These are phyloP conservation scores for Beta corolliflora DNA, from an alignment of 179 eudicot species.

Conservation along the genomic window DNA sequence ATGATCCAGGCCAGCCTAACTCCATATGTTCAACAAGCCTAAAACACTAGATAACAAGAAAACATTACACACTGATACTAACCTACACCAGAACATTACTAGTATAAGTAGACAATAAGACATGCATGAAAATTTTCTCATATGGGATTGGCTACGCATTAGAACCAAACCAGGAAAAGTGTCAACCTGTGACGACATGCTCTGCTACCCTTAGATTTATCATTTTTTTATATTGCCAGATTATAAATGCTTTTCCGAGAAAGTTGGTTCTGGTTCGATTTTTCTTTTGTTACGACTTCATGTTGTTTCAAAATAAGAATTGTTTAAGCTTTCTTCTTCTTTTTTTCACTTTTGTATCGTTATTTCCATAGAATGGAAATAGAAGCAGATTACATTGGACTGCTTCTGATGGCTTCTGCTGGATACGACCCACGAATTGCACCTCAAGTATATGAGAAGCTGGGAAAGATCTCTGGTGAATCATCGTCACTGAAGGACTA, in stretches of 20 bases:
- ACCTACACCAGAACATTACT: too few relatives aligned
- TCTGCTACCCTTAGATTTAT: not conserved
- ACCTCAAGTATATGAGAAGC: slow-evolving; percentile 85
- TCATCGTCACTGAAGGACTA: slow-evolving; percentile 55
- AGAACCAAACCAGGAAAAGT: too few relatives aligned
- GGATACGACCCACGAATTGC: slow-evolving; percentile 90
- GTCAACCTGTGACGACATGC: too few relatives aligned
- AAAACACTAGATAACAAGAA: too few relatives aligned
- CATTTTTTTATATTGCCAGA: not conserved
- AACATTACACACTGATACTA: too few relatives aligned
- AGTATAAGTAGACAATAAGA: too few relatives aligned
- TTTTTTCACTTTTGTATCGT: not conserved
- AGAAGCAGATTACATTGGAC: slow-evolving; percentile 96
- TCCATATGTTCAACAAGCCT: too few relatives aligned
- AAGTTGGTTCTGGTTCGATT: not conserved
- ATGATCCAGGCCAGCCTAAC: too few relatives aligned
- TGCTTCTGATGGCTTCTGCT: slow-evolving; percentile 77
- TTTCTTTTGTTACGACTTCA: not conserved
- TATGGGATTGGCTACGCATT: too few relatives aligned
- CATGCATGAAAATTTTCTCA: too few relatives aligned
- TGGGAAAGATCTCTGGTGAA: slow-evolving; percentile 58
- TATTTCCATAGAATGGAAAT: slow-evolving; percentile 75
- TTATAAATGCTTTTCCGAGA: not conserved
- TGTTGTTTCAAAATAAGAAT: not conserved
- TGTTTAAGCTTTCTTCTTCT: not conserved